Conservation (phyloP, 176 grass and related monocot genomes). For the Miscanthus lutarioriparius region DNA sequence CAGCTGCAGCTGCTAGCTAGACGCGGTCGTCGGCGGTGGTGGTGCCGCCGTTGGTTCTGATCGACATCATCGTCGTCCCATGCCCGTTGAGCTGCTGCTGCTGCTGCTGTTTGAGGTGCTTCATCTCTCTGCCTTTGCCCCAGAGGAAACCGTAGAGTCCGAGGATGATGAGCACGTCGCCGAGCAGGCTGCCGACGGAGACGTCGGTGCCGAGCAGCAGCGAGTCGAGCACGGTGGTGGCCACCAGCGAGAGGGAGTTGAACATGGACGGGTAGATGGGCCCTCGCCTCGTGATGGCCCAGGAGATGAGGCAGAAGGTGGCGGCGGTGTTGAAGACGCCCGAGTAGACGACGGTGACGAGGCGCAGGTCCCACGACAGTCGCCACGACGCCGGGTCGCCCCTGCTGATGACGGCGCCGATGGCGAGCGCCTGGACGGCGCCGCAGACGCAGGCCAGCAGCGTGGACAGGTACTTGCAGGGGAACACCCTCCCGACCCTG, state of each 20-base stretch:
- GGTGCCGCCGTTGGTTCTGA: too few relatives aligned
- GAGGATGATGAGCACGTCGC: slow-evolving; percentile 30
- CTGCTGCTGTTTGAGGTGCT: not conserved
- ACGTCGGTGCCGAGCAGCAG: slow-evolving; percentile 38
- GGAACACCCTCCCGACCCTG: slow-evolving; percentile 23
- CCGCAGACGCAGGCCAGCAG: slow-evolving; percentile 41
- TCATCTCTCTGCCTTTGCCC: slow-evolving; percentile 45
- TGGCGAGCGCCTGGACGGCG: slow-evolving; percentile 4
- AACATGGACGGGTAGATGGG: slow-evolving; percentile 60
- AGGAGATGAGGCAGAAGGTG: slow-evolving; percentile 46
- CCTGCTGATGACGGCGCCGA: slow-evolving; percentile 7
- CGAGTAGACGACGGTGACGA: slow-evolving; percentile 42
- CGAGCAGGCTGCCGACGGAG: slow-evolving; percentile 43
- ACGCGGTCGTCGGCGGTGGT: too few relatives aligned
- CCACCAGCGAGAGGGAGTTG: slow-evolving; percentile 45
- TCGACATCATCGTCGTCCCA: not conserved
- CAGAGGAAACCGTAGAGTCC: slow-evolving; percentile 56
- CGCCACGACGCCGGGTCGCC: slow-evolving; percentile 6
- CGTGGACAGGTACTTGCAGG: slow-evolving; percentile 46
- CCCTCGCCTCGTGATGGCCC: slow-evolving; percentile 26
- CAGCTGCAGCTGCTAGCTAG: too few relatives aligned
- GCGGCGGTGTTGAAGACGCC: slow-evolving; percentile 43
- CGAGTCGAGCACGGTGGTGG: slow-evolving; percentile 24
- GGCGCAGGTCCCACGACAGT: slow-evolving; percentile 43
- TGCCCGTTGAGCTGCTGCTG: not conserved